These are phyloP conservation scores for Pythium chondricola DNA, from an alignment of 352 stramenopile species.

Conservation along the genomic window DNA sequence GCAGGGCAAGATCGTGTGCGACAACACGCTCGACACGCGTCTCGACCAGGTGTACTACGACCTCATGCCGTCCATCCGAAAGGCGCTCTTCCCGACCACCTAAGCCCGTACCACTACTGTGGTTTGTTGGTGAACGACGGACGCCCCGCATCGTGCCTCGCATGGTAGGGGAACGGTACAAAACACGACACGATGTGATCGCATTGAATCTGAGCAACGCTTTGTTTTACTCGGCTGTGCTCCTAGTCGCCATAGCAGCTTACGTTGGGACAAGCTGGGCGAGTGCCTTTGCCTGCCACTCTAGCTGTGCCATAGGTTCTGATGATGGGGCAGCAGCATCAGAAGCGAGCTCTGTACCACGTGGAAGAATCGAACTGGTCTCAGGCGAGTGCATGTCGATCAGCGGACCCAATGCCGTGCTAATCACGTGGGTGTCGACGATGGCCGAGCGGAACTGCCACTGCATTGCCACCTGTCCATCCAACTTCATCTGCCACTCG, in stretches of 20 bases:
- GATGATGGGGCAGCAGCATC: no score
- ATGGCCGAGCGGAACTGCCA: constrained; percentile 42
- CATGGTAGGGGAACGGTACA: no score
- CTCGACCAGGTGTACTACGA: constrained; percentile 82
- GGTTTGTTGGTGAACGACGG: not conserved
- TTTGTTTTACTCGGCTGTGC: no score
- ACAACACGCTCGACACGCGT: constrained; percentile 95
- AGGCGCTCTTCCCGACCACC: constrained; percentile 65
- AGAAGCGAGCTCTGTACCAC: no score
- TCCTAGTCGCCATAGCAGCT: no score
- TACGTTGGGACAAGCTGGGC: no score
- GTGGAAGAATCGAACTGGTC: constrained; percentile 41
- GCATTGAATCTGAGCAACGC: no score
- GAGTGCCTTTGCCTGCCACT: no score
- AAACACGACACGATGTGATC: no score
- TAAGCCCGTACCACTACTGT: no score
- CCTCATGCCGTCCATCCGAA: constrained; percentile 69
- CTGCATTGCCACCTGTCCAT: constrained; percentile 27
- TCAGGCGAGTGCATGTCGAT: constrained; percentile 34
- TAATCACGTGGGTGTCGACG: constrained; percentile 32
- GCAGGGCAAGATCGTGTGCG: constrained; percentile 95
- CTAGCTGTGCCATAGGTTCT: no score
- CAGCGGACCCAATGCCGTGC: constrained; percentile 35
- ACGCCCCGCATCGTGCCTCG: no score
- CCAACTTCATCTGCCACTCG: constrained; percentile 34